A percentile compares a stretch with the other conserved stretches of the same genome.
Conservation (phyloP, 352 stramenopile species). For the Pythium aphanidermatum region DNA sequence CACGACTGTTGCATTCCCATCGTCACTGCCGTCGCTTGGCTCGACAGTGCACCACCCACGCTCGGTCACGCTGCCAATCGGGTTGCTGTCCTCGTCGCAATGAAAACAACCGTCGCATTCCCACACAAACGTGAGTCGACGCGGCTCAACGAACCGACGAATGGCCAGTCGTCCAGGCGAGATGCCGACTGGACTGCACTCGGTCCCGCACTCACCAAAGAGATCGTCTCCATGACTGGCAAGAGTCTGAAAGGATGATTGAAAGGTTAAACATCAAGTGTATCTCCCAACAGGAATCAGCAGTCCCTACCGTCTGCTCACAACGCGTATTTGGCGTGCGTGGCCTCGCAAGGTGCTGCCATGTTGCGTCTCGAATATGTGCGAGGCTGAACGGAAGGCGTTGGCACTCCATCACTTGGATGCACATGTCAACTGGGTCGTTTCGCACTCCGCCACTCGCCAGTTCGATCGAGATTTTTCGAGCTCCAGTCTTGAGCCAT, state of each 20-base stretch:
- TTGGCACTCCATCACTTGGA: conserved; percentile 14
- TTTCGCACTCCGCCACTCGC: not conserved
- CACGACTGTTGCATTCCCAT: not conserved
- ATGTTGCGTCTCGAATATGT: conserved; percentile 4
- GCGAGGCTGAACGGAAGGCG: conserved; percentile 3
- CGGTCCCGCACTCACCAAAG: conserved; percentile 13
- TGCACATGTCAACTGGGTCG: not conserved
- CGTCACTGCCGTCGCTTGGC: not conserved
- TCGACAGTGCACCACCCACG: conserved; percentile 16
- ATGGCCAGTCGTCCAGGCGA: conserved; percentile 8
- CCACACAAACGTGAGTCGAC: conserved; percentile 15
- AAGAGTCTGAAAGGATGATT: not conserved
- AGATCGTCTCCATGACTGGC: conserved; percentile 4
- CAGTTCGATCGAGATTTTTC: conserved; percentile 15
- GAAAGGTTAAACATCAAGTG: no score
- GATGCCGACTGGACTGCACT: not conserved
- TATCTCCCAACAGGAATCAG: not conserved
- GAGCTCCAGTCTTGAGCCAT: conserved; percentile 3
- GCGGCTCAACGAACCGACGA: conserved; percentile 9
- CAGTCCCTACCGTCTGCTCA: not conserved
- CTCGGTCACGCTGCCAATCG: conserved; percentile 11
- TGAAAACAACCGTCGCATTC: conserved; percentile 17
- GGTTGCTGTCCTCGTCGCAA: conserved; percentile 5
- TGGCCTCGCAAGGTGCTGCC: conserved; percentile 3
- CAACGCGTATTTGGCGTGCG: not conserved